Evolutionary conservation across 139 green algal genomes (phyloP), one percentile per base, ranked within the genome.

Genomic region (Chlamydomonas applanata): DNA sequence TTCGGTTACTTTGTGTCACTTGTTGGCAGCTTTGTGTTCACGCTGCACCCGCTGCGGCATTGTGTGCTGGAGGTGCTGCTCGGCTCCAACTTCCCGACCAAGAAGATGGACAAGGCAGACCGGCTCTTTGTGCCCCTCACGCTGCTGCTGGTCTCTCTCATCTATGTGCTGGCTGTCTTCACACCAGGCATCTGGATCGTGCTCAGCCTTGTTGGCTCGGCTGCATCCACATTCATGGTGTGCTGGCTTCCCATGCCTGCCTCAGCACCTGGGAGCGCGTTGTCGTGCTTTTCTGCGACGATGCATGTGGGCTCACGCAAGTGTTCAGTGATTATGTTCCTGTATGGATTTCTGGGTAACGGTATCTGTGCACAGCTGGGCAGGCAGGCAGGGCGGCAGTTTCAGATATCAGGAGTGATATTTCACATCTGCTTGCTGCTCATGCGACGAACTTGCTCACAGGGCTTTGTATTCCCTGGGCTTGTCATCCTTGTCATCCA

Each of bases 1-100:
- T 5, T 66, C 16, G 25, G 27, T 4, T 75, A 67, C 49, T 65
- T 75, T 32, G 52, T 75, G 32, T 49, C 22, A 24, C 53, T 75
- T 5, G 4, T 75, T 4, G 69, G 69, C 52, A 67, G 52, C 27
- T 75, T 75, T 29, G 34, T 66, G 11, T 29, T 75, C 29, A 66
- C 27, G 9, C 25, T 75, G 69, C 69, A 75, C 49, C 69, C 69
- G 4, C 49, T 75, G 53, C 49, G 69, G 4, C 49, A 67, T 52
- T 75, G 69, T 27, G 33, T 56, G 9, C 29, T 75, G 49, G 69
- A 75, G 69, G 53, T 75, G 52, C 30, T 75, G 52, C 13, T 66
- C 25, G 69, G 52, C 53, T 52, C 49, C 19, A 52, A 67, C 69
- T 66, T 53, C 53, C 44, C 25, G 32, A 61, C 53, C 53, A 25